Percentiles rank a stretch among this genome's conserved stretches.
phyloP scores from a whole-genome alignment of 768 basidiomycete species.

The Leccinellum rugosiceps region DNA sequence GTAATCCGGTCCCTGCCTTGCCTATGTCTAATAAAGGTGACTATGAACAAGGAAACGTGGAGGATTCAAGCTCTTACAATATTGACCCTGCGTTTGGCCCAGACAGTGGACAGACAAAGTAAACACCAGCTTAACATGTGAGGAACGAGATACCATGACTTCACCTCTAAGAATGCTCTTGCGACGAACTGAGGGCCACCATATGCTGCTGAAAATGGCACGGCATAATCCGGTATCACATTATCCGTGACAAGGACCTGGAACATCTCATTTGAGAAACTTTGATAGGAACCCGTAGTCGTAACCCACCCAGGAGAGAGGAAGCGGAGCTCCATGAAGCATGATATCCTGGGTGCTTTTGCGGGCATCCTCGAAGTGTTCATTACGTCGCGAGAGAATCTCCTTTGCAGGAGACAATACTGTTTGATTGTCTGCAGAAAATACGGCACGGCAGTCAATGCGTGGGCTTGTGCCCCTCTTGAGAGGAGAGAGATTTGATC shows the following conservation, averaged over 20 bases:
- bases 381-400: not conserved
- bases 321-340: conserved; percentile 24
- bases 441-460: conserved; percentile 21
- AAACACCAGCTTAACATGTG: not conserved
- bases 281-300: too few relatives aligned
- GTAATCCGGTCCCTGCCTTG: conserved; percentile 25
- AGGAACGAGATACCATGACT: not conserved
- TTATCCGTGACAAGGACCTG: conserved; percentile 28
- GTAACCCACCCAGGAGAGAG: conserved; percentile 25
- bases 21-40: conserved; percentile 19
- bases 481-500: conserved; percentile 14
- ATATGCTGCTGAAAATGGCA: conserved; percentile 25
- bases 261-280: not conserved
- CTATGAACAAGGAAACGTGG: not conserved
- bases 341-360: conserved; percentile 12
- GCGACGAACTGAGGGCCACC: conserved; percentile 28
- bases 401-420: not conserved
- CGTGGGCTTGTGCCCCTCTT: conserved; percentile 15
- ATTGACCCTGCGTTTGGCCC: conserved; percentile 19
- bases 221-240: conserved; percentile 27
- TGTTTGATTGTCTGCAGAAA: conserved; percentile 5
- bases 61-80: conserved; percentile 17
- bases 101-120: not conserved
- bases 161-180: conserved; percentile 25
- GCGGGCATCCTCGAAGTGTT: not conserved